Percentiles rank a stretch among this genome's conserved stretches.
These are phyloP conservation scores for Fremontodendron californicum DNA, from an alignment of 345 rosid species.

Conservation along the genomic window DNA sequence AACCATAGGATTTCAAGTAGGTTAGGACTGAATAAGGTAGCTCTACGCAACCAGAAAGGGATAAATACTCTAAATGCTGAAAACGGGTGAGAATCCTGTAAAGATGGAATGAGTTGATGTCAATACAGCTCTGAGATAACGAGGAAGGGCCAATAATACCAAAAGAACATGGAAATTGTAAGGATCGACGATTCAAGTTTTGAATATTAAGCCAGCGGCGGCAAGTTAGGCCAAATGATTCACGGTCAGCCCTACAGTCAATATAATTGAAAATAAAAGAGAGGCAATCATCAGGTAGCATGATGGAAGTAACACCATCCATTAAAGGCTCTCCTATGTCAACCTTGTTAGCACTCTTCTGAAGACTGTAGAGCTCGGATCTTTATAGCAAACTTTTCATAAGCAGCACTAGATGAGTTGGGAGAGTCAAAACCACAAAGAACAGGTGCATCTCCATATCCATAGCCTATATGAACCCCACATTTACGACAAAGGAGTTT, in stretches of 20 bases:
- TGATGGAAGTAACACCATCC: constrained; percentile 36
- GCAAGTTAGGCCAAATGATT: constrained; percentile 76
- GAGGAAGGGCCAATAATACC: constrained; percentile 22
- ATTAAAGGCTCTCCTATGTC: constrained; percentile 40
- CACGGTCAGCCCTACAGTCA: constrained; percentile 41
- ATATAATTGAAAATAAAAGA: constrained; percentile 52
- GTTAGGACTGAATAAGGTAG: constrained; percentile 52
- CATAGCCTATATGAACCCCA: constrained; percentile 60
- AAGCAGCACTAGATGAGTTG: constrained; percentile 32
- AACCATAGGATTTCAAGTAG: constrained; percentile 43
- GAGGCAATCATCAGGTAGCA: constrained; percentile 74
- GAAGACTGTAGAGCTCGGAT: constrained; percentile 52
- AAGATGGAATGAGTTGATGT: constrained; percentile 41
- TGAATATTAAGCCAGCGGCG: constrained; percentile 63
- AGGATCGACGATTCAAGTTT: constrained; percentile 44
- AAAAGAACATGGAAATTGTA: constrained; percentile 56
- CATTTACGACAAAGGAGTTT: constrained; percentile 66
- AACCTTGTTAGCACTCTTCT: constrained; percentile 34
- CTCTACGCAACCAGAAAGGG: constrained; percentile 62
- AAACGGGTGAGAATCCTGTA: constrained; percentile 58
- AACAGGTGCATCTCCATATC: constrained; percentile 46
- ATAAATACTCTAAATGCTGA: constrained; percentile 49
- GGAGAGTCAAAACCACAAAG: constrained; percentile 56
- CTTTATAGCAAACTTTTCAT: constrained; percentile 48
- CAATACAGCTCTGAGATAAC: constrained; percentile 32